phyloP scores from a whole-genome alignment of 768 basidiomycete species.

The Zangia roseola region DNA sequence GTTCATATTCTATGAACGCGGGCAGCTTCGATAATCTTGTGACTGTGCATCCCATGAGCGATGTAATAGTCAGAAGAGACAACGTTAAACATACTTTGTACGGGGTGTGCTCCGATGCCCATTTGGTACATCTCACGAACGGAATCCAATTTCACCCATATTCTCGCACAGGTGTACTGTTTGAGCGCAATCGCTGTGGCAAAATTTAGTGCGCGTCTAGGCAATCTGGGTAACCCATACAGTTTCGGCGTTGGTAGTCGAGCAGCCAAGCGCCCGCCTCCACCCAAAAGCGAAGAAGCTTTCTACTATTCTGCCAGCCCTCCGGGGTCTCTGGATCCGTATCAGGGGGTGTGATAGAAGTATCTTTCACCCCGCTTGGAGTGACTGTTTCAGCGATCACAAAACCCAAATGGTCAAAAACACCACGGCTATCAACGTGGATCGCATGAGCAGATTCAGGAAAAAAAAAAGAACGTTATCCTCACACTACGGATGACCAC shows the following conservation, averaged over 20 bases:
- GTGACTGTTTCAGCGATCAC: constrained; percentile 20
- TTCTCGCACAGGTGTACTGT: constrained; percentile 38
- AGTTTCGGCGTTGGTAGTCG: constrained; percentile 50
- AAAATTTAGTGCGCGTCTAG: constrained; percentile 9
- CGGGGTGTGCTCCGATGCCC: constrained; percentile 73
- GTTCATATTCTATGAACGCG: constrained; percentile 39
- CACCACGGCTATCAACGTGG: constrained; percentile 30
- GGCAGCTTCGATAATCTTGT: constrained; percentile 50
- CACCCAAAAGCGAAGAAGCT: constrained; percentile 77
- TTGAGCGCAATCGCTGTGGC: constrained; percentile 47
- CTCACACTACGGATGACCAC: constrained; percentile 62
- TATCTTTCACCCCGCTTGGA: constrained; percentile 35
- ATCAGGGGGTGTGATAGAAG: constrained; percentile 51
- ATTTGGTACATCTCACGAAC: constrained; percentile 71
- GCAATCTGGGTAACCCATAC: constrained; percentile 31
- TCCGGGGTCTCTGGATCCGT: constrained; percentile 46
- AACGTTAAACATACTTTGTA: constrained; percentile 56
- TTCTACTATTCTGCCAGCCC: constrained; percentile 54
- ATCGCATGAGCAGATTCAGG: constrained; percentile 11
- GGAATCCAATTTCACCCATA: constrained; percentile 53
- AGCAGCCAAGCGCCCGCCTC: constrained; percentile 68
- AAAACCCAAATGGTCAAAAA: constrained; percentile 46
- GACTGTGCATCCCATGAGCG: constrained; percentile 38
- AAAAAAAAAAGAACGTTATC: constrained; percentile 3
- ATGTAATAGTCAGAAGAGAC: not conserved